phyloP scores from a whole-genome alignment of 768 basidiomycete species.

The Tylopilus subfusipes region DNA sequence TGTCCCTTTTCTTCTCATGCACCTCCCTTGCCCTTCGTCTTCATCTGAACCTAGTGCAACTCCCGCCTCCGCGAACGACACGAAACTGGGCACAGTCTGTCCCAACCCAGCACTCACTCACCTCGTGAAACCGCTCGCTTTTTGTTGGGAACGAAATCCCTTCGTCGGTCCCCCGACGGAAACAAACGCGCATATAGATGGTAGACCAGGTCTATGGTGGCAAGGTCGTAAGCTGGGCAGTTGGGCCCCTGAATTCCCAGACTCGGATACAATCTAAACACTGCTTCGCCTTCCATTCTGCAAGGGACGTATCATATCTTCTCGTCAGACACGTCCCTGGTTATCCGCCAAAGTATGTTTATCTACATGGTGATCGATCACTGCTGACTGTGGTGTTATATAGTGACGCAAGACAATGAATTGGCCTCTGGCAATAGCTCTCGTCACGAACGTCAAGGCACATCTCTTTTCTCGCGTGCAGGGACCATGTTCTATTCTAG shows the following conservation, averaged over 20 bases:
- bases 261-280: conserved; percentile 1
- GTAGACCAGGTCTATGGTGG: conserved; percentile 45
- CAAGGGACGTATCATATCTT: neutral
- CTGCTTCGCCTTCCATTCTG: neutral
- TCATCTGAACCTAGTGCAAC: neutral
- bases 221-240: conserved; percentile 18
- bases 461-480: too few relatives aligned
- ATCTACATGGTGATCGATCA: neutral
- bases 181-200: neutral
- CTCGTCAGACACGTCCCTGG: neutral
- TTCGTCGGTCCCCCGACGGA: neutral
- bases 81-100: conserved; percentile 8
- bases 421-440: neutral
- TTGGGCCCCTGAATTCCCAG: conserved; percentile 15
- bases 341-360: neutral
- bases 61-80: neutral
- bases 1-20: conserved; percentile 75
- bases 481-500: too few relatives aligned
- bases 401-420: neutral
- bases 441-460: neutral
- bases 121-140: conserved; percentile 20
- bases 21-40: conserved; percentile 51
- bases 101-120: conserved; percentile 23
- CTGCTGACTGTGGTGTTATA: neutral
- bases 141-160: conserved; percentile 24